Evolutionary conservation across 1,284 basidiomycete genomes (phyloP).

Genomic region (Neonothopanus nambi): DNA sequence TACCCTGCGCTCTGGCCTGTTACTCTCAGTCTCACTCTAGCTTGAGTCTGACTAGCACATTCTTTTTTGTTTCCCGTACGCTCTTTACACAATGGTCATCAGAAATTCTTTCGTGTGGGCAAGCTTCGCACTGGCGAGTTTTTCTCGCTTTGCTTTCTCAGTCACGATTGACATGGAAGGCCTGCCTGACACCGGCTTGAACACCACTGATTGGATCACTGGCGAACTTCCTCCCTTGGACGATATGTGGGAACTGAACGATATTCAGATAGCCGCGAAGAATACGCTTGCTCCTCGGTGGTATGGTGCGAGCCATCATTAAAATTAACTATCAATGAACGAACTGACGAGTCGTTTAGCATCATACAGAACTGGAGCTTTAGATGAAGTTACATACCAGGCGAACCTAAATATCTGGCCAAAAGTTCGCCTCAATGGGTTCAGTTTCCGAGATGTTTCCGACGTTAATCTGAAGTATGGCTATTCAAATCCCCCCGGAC

Average conservation of each 20-base stretch:
- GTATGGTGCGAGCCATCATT: conserved; percentile 21
- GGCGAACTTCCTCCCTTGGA: conserved; percentile 25
- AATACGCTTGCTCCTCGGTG: conserved; percentile 21
- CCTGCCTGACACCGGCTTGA: conserved; percentile 29
- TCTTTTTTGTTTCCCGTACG: neutral
- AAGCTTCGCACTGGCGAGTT: neutral
- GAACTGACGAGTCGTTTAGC: neutral
- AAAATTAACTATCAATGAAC: neutral
- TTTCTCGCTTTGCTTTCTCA: conserved; percentile 8
- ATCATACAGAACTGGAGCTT: conserved; percentile 19
- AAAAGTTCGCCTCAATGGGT: conserved; percentile 25
- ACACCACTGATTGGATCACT: conserved; percentile 26
- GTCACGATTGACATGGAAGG: conserved; percentile 28
- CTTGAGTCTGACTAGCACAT: neutral
- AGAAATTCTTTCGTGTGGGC: neutral
- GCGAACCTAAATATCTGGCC: conserved; percentile 28
- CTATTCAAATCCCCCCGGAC: too few species aligned
- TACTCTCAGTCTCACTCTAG: neutral
- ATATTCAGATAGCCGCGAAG: conserved; percentile 31
- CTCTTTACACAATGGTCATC: neutral
- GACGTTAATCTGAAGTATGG: conserved; percentile 24
- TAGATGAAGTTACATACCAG: conserved; percentile 27
- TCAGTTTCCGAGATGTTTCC: conserved; percentile 26
- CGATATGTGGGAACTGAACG: conserved; percentile 27
- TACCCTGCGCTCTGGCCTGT: neutral